Evolutionary conservation across 2,329 filamentous ascomycete species (phyloP).

Genomic region (Cordyceps cateniannulata): DNA sequence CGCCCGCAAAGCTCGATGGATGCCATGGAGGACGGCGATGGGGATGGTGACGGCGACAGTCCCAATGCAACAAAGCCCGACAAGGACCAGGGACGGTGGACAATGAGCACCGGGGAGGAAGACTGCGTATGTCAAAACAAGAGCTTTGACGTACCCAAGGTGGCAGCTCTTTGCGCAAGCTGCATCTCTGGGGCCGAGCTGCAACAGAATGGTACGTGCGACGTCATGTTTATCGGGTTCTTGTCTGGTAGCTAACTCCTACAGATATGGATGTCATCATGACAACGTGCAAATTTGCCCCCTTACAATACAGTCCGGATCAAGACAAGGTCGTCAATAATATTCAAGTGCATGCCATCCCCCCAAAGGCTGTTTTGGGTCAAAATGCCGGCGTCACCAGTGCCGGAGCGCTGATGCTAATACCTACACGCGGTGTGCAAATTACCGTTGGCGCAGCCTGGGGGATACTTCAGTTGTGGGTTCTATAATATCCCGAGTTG

Average conservation of each 20-base stretch:
- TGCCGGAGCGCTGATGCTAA: background rate
- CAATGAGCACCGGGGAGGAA: constrained; percentile 22
- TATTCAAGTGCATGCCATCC: constrained; percentile 28
- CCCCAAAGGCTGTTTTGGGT: constrained; percentile 18
- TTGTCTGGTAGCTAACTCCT: background rate
- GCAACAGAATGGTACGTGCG: constrained; percentile 25
- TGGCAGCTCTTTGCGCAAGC: constrained; percentile 33
- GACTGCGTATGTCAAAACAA: constrained; percentile 32
- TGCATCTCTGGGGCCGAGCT: constrained; percentile 29
- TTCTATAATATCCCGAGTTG: background rate
- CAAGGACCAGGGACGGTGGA: constrained; percentile 14
- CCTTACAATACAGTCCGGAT: constrained; percentile 22
- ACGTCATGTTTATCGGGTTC: too few species aligned
- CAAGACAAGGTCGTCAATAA: constrained; percentile 27
- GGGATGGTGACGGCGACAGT: background rate
- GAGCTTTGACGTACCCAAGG: constrained; percentile 33
- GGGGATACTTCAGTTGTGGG: background rate
- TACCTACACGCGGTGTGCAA: background rate
- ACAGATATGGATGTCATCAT: constrained; percentile 32
- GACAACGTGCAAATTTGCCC: constrained; percentile 28
- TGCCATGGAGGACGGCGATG: background rate
- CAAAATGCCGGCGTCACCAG: constrained; percentile 13
- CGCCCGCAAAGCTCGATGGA: background rate
- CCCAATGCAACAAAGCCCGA: background rate
- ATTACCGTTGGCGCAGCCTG: background rate